Conservation (phyloP, 805 yeast genomes). For the Candida peoriensis region DNA sequence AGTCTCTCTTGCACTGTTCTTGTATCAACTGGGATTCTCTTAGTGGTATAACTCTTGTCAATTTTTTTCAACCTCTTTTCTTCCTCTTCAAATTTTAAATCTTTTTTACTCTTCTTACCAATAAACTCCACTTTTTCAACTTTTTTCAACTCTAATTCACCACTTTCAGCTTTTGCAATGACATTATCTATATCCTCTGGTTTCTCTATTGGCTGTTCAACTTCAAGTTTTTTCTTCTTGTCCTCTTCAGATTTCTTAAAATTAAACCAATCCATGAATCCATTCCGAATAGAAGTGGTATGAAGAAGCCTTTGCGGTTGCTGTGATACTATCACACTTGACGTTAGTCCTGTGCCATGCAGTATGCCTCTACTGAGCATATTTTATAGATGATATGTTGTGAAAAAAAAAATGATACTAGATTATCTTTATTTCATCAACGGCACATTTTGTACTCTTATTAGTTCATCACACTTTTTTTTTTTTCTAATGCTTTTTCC, state of each 20-base stretch:
- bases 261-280: constrained; percentile 38
- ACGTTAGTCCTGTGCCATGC: too few relatives aligned
- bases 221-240: constrained; percentile 14
- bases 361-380: too few relatives aligned
- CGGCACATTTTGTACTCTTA: too few relatives aligned
- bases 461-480: too few relatives aligned
- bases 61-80: neutral
- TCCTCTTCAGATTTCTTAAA: constrained; percentile 25
- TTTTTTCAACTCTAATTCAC: constrained; percentile 17
- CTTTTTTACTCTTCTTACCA: constrained; percentile 16
- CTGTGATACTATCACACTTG: too few relatives aligned
- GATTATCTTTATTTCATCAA: too few relatives aligned
- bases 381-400: too few relatives aligned
- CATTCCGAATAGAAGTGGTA: constrained; percentile 19
- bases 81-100: constrained; percentile 4
- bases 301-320: too few relatives aligned
- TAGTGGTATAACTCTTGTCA: too few relatives aligned
- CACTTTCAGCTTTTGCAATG: constrained; percentile 32
- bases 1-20: constrained; percentile 13
- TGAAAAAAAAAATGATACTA: too few relatives aligned
- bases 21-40: too few relatives aligned
- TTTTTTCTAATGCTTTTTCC: too few relatives aligned
- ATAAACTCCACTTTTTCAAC: constrained; percentile 24
- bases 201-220: constrained; percentile 10
- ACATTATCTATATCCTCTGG: constrained; percentile 25